phyloP scores from a whole-genome alignment of 768 basidiomycete genomes.

The Omphalotus guepiniiformis region DNA sequence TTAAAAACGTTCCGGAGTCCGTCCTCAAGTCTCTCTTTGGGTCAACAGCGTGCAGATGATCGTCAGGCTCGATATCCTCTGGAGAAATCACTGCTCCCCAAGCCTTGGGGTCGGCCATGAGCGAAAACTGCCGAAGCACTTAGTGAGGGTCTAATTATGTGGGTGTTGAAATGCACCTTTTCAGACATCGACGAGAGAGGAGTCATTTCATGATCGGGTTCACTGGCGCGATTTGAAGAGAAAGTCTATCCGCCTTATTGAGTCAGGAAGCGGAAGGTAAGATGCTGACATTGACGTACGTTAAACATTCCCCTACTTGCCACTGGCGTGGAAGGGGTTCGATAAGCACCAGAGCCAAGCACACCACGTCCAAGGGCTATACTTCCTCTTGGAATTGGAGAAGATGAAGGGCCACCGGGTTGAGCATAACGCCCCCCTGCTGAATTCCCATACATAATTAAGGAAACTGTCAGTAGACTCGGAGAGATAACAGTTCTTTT shows the following conservation, averaged over 20 bases:
- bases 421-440: too few species aligned
- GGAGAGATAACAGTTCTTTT: too few species aligned
- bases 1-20: slow-evolving; percentile 55
- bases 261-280: background rate
- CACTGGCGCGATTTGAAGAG: slow-evolving; percentile 3
- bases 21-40: slow-evolving; percentile 47
- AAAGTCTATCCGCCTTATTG: too few species aligned
- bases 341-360: slow-evolving; percentile 2
- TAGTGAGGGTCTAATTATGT: background rate
- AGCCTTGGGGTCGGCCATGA: slow-evolving; percentile 6
- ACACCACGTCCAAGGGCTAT: slow-evolving; percentile 4
- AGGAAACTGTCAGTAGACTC: too few species aligned
- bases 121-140: slow-evolving; percentile 5
- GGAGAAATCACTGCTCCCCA: slow-evolving; percentile 6
- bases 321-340: background rate
- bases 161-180: slow-evolving; percentile 1
- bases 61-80: slow-evolving; percentile 44
- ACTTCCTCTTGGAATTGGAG: slow-evolving; percentile 3
- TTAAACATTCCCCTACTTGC: background rate
- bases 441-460: too few species aligned
- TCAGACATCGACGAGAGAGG: slow-evolving; percentile 5
- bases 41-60: slow-evolving; percentile 62
- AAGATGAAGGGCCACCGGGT: background rate
- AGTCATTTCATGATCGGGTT: background rate
- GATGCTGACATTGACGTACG: background rate